Base-by-base conservation (phyloP, 1,284 basidiomycete genomes). In the Lignosus rhinocerotis region DNA sequence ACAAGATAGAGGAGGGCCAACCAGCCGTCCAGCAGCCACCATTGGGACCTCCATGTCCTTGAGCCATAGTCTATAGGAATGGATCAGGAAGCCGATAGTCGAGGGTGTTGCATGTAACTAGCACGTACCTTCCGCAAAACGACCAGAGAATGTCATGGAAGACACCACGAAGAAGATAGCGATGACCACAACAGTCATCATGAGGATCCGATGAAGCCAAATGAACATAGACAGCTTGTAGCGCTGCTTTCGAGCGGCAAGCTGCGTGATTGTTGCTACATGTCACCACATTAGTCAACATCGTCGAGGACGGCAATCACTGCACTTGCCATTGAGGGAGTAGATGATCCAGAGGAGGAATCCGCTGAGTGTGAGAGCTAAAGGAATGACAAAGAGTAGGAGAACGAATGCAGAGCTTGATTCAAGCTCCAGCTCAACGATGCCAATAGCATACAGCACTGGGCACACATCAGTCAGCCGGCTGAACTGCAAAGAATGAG, bases 1-100 rank as follows among this genome's bases (percentile, higher is more conserved):
- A 80, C 75, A 50, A 95, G 83, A 72, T 94, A 97, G 36, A 97
- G 85, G 32, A 94, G 78, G 1, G 91, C 86, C 32, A 98, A 82
- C 82, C 94, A 98, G n/a, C 95, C 97, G 68, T 99, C 97, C 44
- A 99, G 82, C 14, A 99, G 78, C 85, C 95, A 94, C 97, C 97
- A 99, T 51, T 96, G 86, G 53, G 87, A 85, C 63, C 84, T 84
- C 96, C 96, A 99, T n/a, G 93, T 92, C 62, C 90, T 88, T 1
- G 96, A 92, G 7, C 93, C 90, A 70, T 96, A 98, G 70, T 96
- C 93, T 94, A 59, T 12, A 12, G 25, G 16, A 30, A 32, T 16
- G 44, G 6, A 56, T 51, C 10, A 56, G 52, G 10, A 14, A 39
- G 21, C 3, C 0, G n/a, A 25, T 47, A 12, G 16, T 6, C n/a